Conservation (phyloP, 306 rosid species). For the Gleditsia sinensis region DNA sequence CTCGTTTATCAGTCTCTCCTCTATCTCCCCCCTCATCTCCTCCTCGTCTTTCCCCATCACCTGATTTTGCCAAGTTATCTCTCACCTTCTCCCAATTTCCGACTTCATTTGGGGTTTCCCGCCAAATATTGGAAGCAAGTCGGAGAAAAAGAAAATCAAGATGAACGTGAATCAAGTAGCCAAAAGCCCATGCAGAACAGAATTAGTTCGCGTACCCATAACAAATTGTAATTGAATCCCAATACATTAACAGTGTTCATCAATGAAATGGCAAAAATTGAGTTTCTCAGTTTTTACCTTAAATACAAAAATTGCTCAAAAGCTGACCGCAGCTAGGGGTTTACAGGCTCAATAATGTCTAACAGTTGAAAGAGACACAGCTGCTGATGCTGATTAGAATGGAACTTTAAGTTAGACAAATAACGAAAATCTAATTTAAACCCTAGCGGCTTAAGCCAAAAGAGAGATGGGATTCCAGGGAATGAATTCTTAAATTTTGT, state of each 20-base stretch:
- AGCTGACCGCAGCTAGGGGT: no score
- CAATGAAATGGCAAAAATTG: background rate
- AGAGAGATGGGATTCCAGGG: background rate
- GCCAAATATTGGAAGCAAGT: background rate
- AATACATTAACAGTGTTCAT: background rate
- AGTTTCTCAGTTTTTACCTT: background rate
- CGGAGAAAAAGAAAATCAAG: background rate
- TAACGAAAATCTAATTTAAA: background rate
- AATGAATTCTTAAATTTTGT: no score
- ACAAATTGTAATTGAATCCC: background rate
- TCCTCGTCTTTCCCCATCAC: constrained; percentile 70
- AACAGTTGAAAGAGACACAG: background rate
- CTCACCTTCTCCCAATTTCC: background rate
- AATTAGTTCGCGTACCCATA: background rate
- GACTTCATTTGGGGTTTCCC: no score
- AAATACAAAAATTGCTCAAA: background rate
- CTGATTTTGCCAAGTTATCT: background rate
- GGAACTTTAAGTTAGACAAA: background rate
- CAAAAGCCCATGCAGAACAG: background rate
- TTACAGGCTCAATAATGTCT: no score
- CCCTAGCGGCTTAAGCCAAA: background rate
- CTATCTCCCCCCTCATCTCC: constrained; percentile 75
- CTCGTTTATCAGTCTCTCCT: constrained; percentile 72
- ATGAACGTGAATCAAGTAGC: background rate
- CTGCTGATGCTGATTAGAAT: background rate